These are phyloP conservation scores for Dysphania ambrosioides DNA, from an alignment of 148 eudicot species.

Conservation along the genomic window DNA sequence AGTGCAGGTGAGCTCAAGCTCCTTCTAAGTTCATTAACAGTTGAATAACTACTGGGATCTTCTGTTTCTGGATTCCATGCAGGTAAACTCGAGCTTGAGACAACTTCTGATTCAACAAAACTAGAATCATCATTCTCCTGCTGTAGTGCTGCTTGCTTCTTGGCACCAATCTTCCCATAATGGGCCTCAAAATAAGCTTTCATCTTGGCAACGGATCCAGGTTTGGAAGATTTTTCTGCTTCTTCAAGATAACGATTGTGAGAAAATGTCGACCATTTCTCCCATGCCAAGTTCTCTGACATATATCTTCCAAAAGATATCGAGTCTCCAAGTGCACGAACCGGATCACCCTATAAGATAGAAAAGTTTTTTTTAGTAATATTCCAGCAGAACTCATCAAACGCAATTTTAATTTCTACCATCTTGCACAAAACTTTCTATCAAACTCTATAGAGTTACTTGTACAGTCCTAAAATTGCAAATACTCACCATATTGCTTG, in stretches of 20 bases:
- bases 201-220: slow-evolving; percentile 86
- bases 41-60: slow-evolving; percentile 1
- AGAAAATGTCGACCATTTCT: slow-evolving; percentile 67
- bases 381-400: not conserved
- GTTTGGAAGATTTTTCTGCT: slow-evolving; percentile 67
- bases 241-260: slow-evolving; percentile 77
- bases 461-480: not conserved
- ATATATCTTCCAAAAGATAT: slow-evolving; percentile 74
- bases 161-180: slow-evolving; percentile 65
- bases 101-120: slow-evolving; percentile 15
- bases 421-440: not conserved
- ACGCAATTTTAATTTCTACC: not conserved
- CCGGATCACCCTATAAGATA: slow-evolving; percentile 51
- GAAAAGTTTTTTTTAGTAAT: slow-evolving; percentile 4
- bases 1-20: slow-evolving; percentile 14
- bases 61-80: slow-evolving; percentile 12
- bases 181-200: slow-evolving; percentile 88
- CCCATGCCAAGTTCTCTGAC: slow-evolving; percentile 80
- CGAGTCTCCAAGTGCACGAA: slow-evolving; percentile 60
- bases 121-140: slow-evolving; percentile 35
- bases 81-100: slow-evolving; percentile 17
- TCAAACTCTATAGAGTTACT: not conserved
- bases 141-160: slow-evolving; percentile 59
- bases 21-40: not conserved
- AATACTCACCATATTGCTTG: not conserved